Base-by-base conservation (phyloP, 768 basidiomycete species). In the Solioccasus polychromus region DNA sequence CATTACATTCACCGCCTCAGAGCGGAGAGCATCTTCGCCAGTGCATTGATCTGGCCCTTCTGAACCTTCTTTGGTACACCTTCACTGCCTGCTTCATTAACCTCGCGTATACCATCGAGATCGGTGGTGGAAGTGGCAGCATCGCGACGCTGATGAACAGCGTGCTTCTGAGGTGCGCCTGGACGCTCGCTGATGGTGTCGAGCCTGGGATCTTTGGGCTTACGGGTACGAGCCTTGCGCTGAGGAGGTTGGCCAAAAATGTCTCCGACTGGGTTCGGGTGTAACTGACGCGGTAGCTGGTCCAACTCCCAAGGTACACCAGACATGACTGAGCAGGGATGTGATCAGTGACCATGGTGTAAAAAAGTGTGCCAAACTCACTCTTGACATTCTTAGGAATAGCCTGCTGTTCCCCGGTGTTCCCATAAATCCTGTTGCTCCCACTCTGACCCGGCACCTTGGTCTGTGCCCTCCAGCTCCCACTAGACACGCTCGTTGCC, bases 1-100 rank as follows among this genome's bases (percentile, higher is more conserved):
- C 60, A 51, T 63, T 53, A 58, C 58, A 60, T 53, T 63, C 43
- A 87, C 59, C 83, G 83, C 59, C 85, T 76, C 68, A 89, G 67
- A 41, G 86, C 85, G 46, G 83, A 89, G 47, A 93, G 71, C 88
- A 94, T 90, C 82, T 93, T 93, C 47, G 91, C 91, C 57, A 94
- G 73, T 32, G 88, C 79, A 58, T 84, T 83, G 70, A 92, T 92
- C 73, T 93, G 92, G 38, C 85, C 88, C 68, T 85, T 92, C 72
- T 90, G 84, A 59, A 88, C 85, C 71, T 87, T 91, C 76, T 88
- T 71, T 41, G 80, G 78, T 39, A 69, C 68, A 39, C 74, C 72
- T 26, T 77, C 75, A 35, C 42, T 44, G 35, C 45, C 48, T 30
- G 47, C 26, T 49, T 62, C 61, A 43, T 35, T 41, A 17, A 36